Evolutionary conservation across 1,139 yeast genomes (phyloP).

Genomic region (Nakaseomyces uthaithaninus): DNA sequence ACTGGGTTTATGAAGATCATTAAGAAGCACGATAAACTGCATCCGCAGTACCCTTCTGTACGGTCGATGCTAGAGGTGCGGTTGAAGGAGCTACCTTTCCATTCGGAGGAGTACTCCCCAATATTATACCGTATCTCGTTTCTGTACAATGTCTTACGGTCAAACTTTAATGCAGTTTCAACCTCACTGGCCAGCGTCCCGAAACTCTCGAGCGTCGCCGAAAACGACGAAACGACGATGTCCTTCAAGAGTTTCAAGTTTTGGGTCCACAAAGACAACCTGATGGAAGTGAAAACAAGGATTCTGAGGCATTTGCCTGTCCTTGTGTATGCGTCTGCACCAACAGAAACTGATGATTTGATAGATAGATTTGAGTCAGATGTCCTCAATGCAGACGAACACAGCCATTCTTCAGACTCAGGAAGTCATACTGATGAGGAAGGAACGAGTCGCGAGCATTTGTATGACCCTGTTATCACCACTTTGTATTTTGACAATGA

Average conservation of each 20-base stretch:
- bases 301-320: constrained; percentile 91
- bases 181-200: constrained; percentile 28
- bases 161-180: constrained; percentile 25
- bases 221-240: constrained; percentile 32
- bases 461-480: constrained; percentile 73
- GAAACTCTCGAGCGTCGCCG: constrained; percentile 26
- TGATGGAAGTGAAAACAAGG: constrained; percentile 94
- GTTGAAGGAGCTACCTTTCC: constrained; percentile 80
- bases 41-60: constrained; percentile 68
- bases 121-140: constrained; percentile 74
- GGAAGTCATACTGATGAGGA: constrained; percentile 33
- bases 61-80: constrained; percentile 84
- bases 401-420: constrained; percentile 26
- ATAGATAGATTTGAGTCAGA: constrained; percentile 28
- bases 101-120: constrained; percentile 92
- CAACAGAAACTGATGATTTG: constrained; percentile 30
- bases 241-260: constrained; percentile 76
- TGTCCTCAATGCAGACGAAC: constrained; percentile 34
- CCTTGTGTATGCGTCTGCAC: constrained; percentile 55
- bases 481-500: constrained; percentile 83
- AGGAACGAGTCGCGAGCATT: constrained; percentile 36
- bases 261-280: constrained; percentile 93
- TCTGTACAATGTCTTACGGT: constrained; percentile 68
- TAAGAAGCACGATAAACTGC: constrained; percentile 90
- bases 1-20: constrained; percentile 93